A percentile compares a stretch with the other conserved stretches of the same genome.
phyloP scores from a whole-genome alignment of 306 rosid species.

The peach (Prunus persica) region DNA sequence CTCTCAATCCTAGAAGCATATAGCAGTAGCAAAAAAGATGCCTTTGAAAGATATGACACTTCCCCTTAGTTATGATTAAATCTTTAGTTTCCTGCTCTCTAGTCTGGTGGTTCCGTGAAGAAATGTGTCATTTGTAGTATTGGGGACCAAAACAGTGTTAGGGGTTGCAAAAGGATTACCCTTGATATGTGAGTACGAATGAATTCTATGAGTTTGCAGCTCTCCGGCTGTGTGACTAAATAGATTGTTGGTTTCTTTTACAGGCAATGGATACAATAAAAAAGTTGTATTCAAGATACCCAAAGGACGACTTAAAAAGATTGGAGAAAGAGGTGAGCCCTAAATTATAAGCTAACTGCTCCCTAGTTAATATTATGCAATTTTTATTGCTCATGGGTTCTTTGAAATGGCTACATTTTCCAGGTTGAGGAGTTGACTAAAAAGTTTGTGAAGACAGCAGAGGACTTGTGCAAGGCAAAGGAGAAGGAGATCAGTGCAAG shows the following conservation, averaged over 20 bases:
- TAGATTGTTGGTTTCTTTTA: slow-evolving; percentile 19
- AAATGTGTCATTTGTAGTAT: not conserved
- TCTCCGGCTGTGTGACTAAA: slow-evolving; percentile 1
- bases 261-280: slow-evolving; percentile 90
- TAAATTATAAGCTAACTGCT: not conserved
- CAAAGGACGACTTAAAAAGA: slow-evolving; percentile 86
- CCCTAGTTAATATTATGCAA: not conserved
- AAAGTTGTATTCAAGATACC: slow-evolving; percentile 61
- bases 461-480: slow-evolving; percentile 78
- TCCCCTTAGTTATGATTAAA: not conserved
- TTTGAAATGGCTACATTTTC: slow-evolving; percentile 13
- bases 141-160: not conserved
- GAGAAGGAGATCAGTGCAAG: slow-evolving; percentile 78
- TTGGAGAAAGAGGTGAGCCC: slow-evolving; percentile 85
- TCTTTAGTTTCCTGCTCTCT: not conserved
- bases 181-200: not conserved
- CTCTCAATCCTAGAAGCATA: not conserved
- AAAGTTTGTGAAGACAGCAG: slow-evolving; percentile 71
- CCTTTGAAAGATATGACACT: not conserved
- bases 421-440: slow-evolving; percentile 91
- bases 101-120: not conserved
- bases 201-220: not conserved
- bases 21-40: not conserved
- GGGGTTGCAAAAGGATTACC: not conserved
- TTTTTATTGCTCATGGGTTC: slow-evolving; percentile 14